phyloP scores from a whole-genome alignment of 495 filamentous ascomycete species.

The Aspergillus sclerotiicarbonarius region DNA sequence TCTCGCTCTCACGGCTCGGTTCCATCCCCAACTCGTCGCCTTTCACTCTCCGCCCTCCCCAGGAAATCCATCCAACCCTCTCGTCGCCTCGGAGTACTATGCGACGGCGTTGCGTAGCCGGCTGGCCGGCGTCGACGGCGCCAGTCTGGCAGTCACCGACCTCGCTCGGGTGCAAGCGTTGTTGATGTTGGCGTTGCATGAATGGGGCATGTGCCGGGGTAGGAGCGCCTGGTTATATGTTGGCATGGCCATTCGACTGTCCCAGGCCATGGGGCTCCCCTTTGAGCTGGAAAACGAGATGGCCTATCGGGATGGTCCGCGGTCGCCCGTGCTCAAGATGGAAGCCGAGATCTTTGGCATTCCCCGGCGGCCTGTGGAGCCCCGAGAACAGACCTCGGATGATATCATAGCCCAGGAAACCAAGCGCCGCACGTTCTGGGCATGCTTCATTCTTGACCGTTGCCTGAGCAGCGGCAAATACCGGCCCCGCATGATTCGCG shows the following conservation, averaged over 20 bases:
- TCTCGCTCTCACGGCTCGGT: constrained; percentile 74
- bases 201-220: constrained; percentile 79
- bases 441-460: constrained; percentile 79
- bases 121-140: constrained; percentile 53
- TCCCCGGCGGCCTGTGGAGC: constrained; percentile 28
- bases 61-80: constrained; percentile 53
- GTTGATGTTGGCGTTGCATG: constrained; percentile 80
- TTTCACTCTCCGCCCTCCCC: constrained; percentile 55
- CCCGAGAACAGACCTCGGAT: constrained; percentile 46
- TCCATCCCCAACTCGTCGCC: constrained; percentile 66
- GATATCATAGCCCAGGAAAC: constrained; percentile 71
- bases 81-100: constrained; percentile 76
- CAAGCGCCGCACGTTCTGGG: constrained; percentile 79
- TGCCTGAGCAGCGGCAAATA: constrained; percentile 75
- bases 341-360: constrained; percentile 48
- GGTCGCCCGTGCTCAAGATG: constrained; percentile 38
- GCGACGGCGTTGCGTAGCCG: constrained; percentile 66
- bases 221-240: constrained; percentile 76
- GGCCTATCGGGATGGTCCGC: constrained; percentile 37
- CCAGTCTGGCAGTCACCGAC: constrained; percentile 53
- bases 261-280: constrained; percentile 68
- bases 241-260: constrained; percentile 71
- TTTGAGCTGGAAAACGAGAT: constrained; percentile 57
- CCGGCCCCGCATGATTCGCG: constrained; percentile 64
- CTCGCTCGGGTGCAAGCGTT: constrained; percentile 73